Base-by-base conservation (phyloP, 495 filamentous ascomycete genomes). In the Aspergillus kassunensis region DNA sequence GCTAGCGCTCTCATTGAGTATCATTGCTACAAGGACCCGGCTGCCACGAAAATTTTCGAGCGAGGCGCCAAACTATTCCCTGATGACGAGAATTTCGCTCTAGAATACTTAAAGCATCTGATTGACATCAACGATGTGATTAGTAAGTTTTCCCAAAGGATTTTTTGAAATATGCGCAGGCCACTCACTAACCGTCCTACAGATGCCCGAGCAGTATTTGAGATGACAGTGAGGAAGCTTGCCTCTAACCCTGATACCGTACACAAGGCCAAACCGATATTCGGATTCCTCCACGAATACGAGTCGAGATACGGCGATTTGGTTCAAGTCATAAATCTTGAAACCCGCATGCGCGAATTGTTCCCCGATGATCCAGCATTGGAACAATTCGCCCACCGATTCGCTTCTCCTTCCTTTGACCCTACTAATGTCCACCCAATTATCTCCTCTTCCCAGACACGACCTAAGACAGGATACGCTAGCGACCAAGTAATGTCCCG, bases 191-290 rank as follows among this genome's bases (percentile, higher is more conserved):
- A 74, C 44, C 11, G 24, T 58, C 13, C 44, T 41, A 49, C 58
- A 96, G 90, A 98, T 78, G 93, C 92, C 40, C 79, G 93, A 53
- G 90, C 90, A 3, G 87, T 96, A 16, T 98, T 97, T 67, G 91
- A 97, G 61, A 96, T 90, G 29, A 88, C 89, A 2, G 88, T 96
- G 44, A 84, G 83, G 59, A 85, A 84, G 44, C 75, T 95, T 39
- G 82, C 85, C 18, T 75, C 82, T 24, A 91, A 88, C 51, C 79
- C 84, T 0, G 86, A 92, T 55, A 77, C 77, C 29, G 71, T 84
- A 0, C 75, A 79, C 51, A 95, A 90, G 56, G 77, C 89, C 5
- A 95, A 95, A 61, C 82, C 85, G 4, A 80, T 98, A 1, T 95
- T 91, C 52, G 73, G 81, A 1, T 97, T 87, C 67, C 91, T 98